Percentiles rank a stretch among this genome's conserved stretches.
phyloP scores from a whole-genome alignment of 2,329 filamentous ascomycete genomes.

The Kalmusia sp. region DNA sequence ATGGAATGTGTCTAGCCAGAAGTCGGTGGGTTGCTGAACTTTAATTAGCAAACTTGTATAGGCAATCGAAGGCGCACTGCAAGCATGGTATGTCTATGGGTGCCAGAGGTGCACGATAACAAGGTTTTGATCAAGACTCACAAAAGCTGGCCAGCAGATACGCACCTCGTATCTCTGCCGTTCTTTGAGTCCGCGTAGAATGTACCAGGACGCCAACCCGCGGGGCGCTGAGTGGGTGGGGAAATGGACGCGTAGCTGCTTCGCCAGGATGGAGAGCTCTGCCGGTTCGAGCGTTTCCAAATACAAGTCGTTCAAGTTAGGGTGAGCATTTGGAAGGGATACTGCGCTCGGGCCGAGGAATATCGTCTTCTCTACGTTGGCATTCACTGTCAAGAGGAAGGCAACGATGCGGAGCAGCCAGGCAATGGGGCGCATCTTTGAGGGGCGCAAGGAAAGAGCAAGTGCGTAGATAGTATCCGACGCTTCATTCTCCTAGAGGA shows the following conservation, averaged over 20 bases:
- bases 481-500: neutral
- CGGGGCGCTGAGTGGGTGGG: constrained; percentile 60
- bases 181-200: constrained; percentile 73
- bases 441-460: constrained; percentile 15
- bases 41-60: constrained; percentile 12
- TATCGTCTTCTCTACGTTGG: constrained; percentile 91
- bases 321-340: constrained; percentile 62
- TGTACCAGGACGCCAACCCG: constrained; percentile 77
- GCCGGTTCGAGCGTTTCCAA: constrained; percentile 69
- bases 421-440: constrained; percentile 44
- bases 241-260: constrained; percentile 72
- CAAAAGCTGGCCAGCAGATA: constrained; percentile 91
- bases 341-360: constrained; percentile 75
- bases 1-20: constrained; percentile 72
- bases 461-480: neutral
- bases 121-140: constrained; percentile 63
- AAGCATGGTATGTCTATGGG: neutral
- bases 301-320: constrained; percentile 66
- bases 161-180: constrained; percentile 87
- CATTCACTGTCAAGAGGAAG: constrained; percentile 51
- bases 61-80: constrained; percentile 14
- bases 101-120: too few relatives aligned
- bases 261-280: constrained; percentile 61
- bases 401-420: constrained; percentile 36
- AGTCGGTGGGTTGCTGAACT: constrained; percentile 81